A percentile compares a stretch with the other conserved stretches of the same genome.
Evolutionary conservation across 2,329 filamentous ascomycete genomes (phyloP).

Genomic region (Emericellopsis cladophorae): DNA sequence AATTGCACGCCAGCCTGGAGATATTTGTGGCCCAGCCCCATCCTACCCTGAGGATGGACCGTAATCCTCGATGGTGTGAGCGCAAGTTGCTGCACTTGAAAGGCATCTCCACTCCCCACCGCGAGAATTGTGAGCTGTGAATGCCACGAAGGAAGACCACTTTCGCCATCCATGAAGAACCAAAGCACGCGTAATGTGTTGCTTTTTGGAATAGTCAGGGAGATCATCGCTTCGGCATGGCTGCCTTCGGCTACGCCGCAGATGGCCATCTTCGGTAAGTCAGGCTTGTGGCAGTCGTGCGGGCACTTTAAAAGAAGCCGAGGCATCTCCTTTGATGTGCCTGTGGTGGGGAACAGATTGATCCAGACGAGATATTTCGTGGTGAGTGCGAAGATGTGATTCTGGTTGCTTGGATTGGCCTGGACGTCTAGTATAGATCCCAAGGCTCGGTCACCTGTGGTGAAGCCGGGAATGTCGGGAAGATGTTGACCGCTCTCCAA

Average conservation of each 20-base stretch:
- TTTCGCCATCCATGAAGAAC: conserved; percentile 13
- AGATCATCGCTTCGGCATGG: conserved; percentile 14
- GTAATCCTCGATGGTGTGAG: conserved; percentile 13
- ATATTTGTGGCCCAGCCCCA: conserved; percentile 16
- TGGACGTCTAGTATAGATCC: conserved; percentile 43
- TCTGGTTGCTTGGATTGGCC: conserved; percentile 28
- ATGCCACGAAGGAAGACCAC: conserved; percentile 21
- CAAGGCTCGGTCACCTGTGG: conserved; percentile 9
- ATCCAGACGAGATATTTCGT: conserved; percentile 35
- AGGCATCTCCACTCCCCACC: conserved; percentile 4
- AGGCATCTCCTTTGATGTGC: conserved; percentile 1
- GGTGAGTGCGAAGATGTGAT: conserved; percentile 48
- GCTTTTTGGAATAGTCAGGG: conserved; percentile 17
- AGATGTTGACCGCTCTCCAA: conserved; percentile 17
- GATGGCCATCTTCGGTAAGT: conserved; percentile 14
- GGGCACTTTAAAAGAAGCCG: conserved; percentile 14
- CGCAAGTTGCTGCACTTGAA: neutral
- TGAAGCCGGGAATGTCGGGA: conserved; percentile 13
- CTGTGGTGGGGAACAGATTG: conserved; percentile 17
- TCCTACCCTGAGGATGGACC: conserved; percentile 1
- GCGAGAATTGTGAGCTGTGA: conserved; percentile 17
- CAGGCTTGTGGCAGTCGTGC: neutral
- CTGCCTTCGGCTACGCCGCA: conserved; percentile 10
- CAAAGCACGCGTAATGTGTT: conserved; percentile 21
- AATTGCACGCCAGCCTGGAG: conserved; percentile 22